Conservation (phyloP, 495 filamentous ascomycete genomes). For the Tetracladium setigerum region DNA sequence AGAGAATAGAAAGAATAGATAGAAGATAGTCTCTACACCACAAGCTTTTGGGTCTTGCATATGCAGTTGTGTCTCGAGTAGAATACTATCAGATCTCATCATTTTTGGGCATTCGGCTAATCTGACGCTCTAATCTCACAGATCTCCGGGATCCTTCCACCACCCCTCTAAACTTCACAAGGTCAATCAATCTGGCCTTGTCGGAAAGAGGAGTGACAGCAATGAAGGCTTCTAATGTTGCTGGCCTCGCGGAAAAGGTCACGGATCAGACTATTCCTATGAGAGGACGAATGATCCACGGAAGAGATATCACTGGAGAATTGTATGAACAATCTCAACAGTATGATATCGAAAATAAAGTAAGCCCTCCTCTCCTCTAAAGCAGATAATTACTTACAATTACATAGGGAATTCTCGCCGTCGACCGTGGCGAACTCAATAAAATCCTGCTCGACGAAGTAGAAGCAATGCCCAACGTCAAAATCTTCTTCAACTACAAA, state of each 20-base stretch:
- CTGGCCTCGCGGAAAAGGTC: conserved; percentile 63
- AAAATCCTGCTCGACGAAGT: conserved; percentile 79
- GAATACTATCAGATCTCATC: not conserved
- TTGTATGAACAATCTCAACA: conserved; percentile 72
- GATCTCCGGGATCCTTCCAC: conserved; percentile 82
- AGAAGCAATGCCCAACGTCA: conserved; percentile 76
- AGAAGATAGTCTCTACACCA: not conserved
- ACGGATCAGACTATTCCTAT: conserved; percentile 79
- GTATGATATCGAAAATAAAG: conserved; percentile 86
- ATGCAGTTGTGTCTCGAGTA: not conserved
- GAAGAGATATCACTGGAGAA: conserved; percentile 50
- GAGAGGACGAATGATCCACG: conserved; percentile 96
- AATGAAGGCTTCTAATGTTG: conserved; percentile 56
- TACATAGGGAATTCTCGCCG: conserved; percentile 38
- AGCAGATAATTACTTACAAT: conserved; percentile 1
- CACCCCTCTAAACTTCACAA: conserved; percentile 88
- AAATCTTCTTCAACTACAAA: conserved; percentile 85
- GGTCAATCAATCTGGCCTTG: conserved; percentile 93
- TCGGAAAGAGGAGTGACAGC: conserved; percentile 93
- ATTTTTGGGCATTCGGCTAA: not conserved
- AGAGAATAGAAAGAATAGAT: too few species aligned
- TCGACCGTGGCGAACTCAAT: conserved; percentile 77
- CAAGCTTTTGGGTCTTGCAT: not conserved
- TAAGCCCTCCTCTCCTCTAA: conserved; percentile 29
- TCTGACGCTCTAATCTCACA: conserved; percentile 23